phyloP scores from a whole-genome alignment of 106 monocot species.

The Vanilla planifolia region DNA sequence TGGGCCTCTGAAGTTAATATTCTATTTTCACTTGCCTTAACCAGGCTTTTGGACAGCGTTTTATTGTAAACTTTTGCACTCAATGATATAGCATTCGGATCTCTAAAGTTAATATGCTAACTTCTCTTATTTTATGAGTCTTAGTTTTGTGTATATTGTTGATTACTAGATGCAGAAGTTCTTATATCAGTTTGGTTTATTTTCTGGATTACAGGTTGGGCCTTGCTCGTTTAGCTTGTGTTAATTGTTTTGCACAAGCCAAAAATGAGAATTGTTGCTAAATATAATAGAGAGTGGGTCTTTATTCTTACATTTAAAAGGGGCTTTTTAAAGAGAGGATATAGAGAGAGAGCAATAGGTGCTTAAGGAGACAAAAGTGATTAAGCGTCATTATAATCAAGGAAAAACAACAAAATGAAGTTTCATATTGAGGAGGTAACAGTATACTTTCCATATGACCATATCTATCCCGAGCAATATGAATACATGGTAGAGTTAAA shows the following conservation, averaged over 20 bases:
- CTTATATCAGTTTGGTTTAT: neutral
- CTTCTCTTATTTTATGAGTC: too few species aligned
- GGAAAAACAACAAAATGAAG: conserved; percentile 41
- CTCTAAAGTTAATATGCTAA: too few species aligned
- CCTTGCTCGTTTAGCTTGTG: neutral
- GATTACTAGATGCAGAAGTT: neutral
- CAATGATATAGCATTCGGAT: too few species aligned
- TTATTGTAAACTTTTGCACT: too few species aligned
- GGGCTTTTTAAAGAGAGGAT: neutral
- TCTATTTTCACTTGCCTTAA: too few species aligned
- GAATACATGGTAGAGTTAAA: conserved; percentile 95
- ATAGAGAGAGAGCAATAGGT: neutral
- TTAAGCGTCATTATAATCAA: neutral
- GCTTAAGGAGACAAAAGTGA: neutral
- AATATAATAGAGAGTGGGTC: too few species aligned
- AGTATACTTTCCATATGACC: conserved; percentile 89
- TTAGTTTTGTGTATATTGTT: neutral
- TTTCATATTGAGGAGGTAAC: conserved; percentile 78
- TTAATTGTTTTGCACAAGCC: neutral
- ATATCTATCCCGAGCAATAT: conserved; percentile 98
- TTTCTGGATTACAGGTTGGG: neutral
- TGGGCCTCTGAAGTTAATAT: too few species aligned
- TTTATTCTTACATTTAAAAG: neutral
- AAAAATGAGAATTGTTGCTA: too few species aligned
- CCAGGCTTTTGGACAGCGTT: too few species aligned